A percentile compares a stretch with the other conserved stretches of the same genome.
Conservation (phyloP, 2,329 filamentous ascomycete species). For the Epichloe elymi region DNA sequence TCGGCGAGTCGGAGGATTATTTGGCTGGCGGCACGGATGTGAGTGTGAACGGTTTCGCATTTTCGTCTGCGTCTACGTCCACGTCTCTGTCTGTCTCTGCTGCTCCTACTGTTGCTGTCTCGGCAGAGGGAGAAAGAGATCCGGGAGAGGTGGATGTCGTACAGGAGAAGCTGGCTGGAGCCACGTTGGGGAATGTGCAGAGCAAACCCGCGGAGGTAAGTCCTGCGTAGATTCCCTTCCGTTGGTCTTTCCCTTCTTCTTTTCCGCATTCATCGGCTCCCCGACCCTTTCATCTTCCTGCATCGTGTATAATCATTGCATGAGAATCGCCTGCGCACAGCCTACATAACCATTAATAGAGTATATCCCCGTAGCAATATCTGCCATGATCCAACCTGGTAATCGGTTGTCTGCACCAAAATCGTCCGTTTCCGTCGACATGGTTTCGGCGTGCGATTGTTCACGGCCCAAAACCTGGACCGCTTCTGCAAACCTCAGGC, state of each 20-base stretch:
- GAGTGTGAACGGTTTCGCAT: conserved; percentile 22
- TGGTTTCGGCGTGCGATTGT: no score
- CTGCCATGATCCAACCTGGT: no score
- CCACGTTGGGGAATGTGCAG: conserved; percentile 1
- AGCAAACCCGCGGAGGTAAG: neutral
- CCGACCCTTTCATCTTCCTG: neutral
- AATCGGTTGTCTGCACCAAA: no score
- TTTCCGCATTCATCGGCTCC: neutral
- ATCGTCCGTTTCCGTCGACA: no score
- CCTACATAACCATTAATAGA: neutral
- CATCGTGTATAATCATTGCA: neutral
- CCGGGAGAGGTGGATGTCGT: conserved; percentile 3
- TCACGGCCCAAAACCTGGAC: no score
- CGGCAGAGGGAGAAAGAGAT: neutral
- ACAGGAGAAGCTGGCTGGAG: conserved; percentile 8
- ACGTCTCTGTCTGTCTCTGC: neutral
- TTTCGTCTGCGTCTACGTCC: neutral
- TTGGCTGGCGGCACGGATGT: conserved; percentile 48
- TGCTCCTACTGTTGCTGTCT: neutral
- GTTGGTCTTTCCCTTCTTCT: neutral
- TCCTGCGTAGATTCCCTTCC: neutral
- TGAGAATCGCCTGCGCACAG: neutral
- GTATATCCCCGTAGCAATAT: neutral
- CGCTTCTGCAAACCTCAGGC: no score
- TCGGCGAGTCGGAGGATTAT: conserved; percentile 82